Evolutionary conservation across 176 grass and related monocot species (phyloP).

Genomic region (Stipa capillata): DNA sequence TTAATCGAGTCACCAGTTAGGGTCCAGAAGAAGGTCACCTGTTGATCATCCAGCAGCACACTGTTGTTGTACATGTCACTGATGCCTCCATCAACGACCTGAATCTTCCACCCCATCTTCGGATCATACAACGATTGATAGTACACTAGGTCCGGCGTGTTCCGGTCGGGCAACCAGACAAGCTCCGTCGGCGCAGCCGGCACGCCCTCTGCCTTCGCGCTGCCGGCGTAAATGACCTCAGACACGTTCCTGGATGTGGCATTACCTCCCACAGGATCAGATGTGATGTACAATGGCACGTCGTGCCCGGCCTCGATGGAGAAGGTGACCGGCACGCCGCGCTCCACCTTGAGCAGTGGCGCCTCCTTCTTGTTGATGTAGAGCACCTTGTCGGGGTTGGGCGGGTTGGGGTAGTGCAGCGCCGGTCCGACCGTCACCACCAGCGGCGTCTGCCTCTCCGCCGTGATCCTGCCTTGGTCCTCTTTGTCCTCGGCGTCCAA

Average conservation of each 20-base stretch:
- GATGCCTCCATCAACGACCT: slow-evolving; percentile 75
- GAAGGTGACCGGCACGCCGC: slow-evolving; percentile 90
- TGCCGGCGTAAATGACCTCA: slow-evolving; percentile 74
- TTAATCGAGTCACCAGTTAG: slow-evolving; percentile 61
- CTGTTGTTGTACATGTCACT: slow-evolving; percentile 95
- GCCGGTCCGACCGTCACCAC: slow-evolving; percentile 51
- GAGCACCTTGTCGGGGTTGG: slow-evolving; percentile 66
- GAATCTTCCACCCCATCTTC: slow-evolving; percentile 91
- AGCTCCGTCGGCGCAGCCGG: slow-evolving; percentile 63
- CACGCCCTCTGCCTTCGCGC: slow-evolving; percentile 48
- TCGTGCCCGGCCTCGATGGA: slow-evolving; percentile 89
- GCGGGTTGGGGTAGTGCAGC: slow-evolving; percentile 80
- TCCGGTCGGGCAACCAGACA: slow-evolving; percentile 69
- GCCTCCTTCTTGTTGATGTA: slow-evolving; percentile 99
- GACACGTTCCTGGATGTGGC: slow-evolving; percentile 62
- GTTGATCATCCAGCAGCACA: slow-evolving; percentile 79
- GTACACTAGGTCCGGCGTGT: slow-evolving; percentile 82
- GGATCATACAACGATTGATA: slow-evolving; percentile 79
- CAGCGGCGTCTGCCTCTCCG: slow-evolving; percentile 71
- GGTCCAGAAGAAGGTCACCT: slow-evolving; percentile 86
- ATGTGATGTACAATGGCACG: slow-evolving; percentile 82
- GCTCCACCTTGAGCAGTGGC: slow-evolving; percentile 87
- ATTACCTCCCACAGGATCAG: slow-evolving; percentile 71
- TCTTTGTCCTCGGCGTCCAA: slow-evolving; percentile 92
- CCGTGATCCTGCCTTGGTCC: slow-evolving; percentile 72